Percentiles rank a stretch among this genome's conserved stretches.
Conservation (phyloP, 1,139 yeast species). For the Sugiyamaella paludigena region DNA sequence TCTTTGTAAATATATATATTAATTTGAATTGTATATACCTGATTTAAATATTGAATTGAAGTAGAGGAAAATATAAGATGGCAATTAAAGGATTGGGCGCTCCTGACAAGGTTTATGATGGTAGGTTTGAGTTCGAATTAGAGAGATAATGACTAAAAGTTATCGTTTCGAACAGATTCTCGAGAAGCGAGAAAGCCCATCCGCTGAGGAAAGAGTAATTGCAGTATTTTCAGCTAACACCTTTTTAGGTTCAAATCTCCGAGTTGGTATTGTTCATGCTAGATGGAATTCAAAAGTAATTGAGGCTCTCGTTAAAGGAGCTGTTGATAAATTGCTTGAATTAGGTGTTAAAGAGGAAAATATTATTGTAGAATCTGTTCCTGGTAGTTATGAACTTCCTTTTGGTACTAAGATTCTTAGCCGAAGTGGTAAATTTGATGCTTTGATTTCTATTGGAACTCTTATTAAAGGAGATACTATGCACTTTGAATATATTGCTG, state of each 20-base stretch:
- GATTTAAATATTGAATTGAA: background rate
- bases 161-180: no score
- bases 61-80: conserved; percentile 4
- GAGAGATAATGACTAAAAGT: no score
- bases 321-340: conserved; percentile 54
- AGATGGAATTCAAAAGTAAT: conserved; percentile 87
- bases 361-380: conserved; percentile 79
- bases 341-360: conserved; percentile 74
- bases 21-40: no score
- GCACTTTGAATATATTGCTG: conserved; percentile 98
- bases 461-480: conserved; percentile 94
- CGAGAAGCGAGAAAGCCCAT: no score
- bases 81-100: conserved; percentile 63
- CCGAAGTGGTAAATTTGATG: conserved; percentile 62
- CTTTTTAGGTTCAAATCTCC: conserved; percentile 53
- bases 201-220: no score
- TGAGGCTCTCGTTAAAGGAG: conserved; percentile 77
- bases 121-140: conserved; percentile 21
- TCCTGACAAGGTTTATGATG: conserved; percentile 65
- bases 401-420: conserved; percentile 62
- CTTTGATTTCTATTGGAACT: conserved; percentile 89
- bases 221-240: background rate
- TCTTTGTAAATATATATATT: no score
- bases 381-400: conserved; percentile 94
- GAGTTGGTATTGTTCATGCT: conserved; percentile 87